Base-by-base conservation (phyloP, 495 filamentous ascomycete genomes). In the Aspergillus indologenus region DNA sequence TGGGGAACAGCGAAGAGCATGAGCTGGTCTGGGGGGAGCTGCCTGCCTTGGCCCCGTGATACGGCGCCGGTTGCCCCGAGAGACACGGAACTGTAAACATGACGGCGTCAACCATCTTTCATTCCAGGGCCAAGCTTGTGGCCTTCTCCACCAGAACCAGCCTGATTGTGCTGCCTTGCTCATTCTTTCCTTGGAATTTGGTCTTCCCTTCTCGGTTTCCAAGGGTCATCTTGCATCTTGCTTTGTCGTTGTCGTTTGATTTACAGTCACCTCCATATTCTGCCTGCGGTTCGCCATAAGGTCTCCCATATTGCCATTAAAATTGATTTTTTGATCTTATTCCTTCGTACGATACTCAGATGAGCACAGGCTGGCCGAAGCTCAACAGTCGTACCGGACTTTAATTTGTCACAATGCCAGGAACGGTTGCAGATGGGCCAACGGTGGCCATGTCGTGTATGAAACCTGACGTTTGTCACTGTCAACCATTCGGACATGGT, bases 381-480 rank as follows among this genome's bases (percentile, higher is more conserved):
- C 70, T 75, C 73, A 63, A 65, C 42, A 62, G 45, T 60, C 34
- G 47, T 34, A 53, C 56, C 52, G 45, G 53, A 56, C 50, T 45
- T 57, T 57, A 68, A 62, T 54, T 60, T 65, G 68, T 73, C 56
- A 78, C 61, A 59, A 89, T 89, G 85, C 84, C 83, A 60, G 83
- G 81, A 53, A 82, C 80, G 48, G 74, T 81, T 63, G 74, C 82
- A 53, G 85, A 88, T 54, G 82, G 82, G 69, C 85, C 85, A 56
- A 79, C 82, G 26, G 84, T 87, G 62, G 77, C 83, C 31, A 72
- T 87, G 63, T 88, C 84, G 53, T 88, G 85, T 85, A 81, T 60
- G 79, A 45, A 20, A 21, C 49, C 29, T 50, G 23, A n/a, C 5
- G n/a, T n/a, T n/a, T n/a, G n/a, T n/a, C 15, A 19, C 6, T 18